A percentile compares a stretch with the other conserved stretches of the same genome.
Evolutionary conservation across 495 filamentous ascomycete species (phyloP).

Genomic region (Aspergillus bertholletiae): DNA sequence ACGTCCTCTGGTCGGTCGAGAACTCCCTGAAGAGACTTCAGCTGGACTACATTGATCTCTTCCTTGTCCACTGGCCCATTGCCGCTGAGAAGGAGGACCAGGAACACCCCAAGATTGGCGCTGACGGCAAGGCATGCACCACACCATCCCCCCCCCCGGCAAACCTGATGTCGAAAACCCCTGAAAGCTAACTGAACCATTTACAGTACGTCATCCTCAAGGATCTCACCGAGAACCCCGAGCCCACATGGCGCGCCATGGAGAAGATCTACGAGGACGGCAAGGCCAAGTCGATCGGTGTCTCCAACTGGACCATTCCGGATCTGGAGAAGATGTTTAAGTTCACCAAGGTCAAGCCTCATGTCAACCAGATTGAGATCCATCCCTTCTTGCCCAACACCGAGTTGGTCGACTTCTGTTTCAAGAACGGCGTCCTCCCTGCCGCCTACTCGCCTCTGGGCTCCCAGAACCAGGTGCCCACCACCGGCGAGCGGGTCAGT

Average conservation of each 20-base stretch:
- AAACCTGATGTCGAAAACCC: too few species aligned
- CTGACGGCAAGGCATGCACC: constrained; percentile 61
- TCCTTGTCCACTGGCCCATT: constrained; percentile 81
- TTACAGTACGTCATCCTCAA: constrained; percentile 54
- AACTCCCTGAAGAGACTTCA: constrained; percentile 71
- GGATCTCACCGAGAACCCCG: constrained; percentile 60
- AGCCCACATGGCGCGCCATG: constrained; percentile 74
- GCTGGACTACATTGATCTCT: constrained; percentile 81
- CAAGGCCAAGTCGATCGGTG: constrained; percentile 74
- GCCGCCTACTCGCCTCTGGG: constrained; percentile 75
- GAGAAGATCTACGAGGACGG: constrained; percentile 71
- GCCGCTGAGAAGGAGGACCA: constrained; percentile 58
- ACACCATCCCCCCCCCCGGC: too few species aligned
- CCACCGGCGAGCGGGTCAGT: constrained; percentile 58
- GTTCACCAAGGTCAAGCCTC: constrained; percentile 64
- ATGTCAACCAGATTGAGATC: constrained; percentile 87
- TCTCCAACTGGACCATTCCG: constrained; percentile 76
- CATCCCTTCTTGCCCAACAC: constrained; percentile 88
- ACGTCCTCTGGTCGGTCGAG: constrained; percentile 62
- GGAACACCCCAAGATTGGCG: constrained; percentile 60
- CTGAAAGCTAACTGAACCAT: not conserved
- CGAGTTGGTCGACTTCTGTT: constrained; percentile 63
- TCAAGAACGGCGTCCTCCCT: constrained; percentile 67
- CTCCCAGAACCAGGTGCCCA: constrained; percentile 58
- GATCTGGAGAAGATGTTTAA: constrained; percentile 67